Base-by-base conservation (phyloP, 1,139 yeast species). In the Kazachstania sp. region DNA sequence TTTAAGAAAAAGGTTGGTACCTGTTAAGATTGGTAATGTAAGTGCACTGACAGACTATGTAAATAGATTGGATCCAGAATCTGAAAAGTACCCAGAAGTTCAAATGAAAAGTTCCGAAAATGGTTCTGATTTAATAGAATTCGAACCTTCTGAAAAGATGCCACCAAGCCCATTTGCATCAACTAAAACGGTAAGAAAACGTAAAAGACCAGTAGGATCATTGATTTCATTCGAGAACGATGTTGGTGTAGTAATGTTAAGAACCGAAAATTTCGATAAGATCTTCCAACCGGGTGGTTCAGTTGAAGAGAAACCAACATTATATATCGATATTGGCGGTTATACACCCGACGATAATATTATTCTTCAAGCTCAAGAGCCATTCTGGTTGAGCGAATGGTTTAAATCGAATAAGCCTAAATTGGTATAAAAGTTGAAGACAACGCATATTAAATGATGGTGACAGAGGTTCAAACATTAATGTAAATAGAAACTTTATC, bases 1-100 rank as follows among this genome's bases (percentile, higher is more conserved):
- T 2, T 78, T 90, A 13, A 73, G 95, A 26, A 88, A 90, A 61
- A 71, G 98, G 47, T 71, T 88, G 2, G 77, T 86, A 40, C 96
- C 97, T 0, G 79, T 85, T 1, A 77, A 74, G 50, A 70, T 87
- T 3, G 55, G 52, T 37, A 51, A 60, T 41, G 23, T 47, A 28
- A 49, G 52, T 18, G 58, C 62, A 1, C 54, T 57, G 1, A n/a
- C 23, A 18, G 34, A 6, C 9, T 11, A 30, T 23, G 8, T 32
- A 1, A 37, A 38, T 58, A 61, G 16, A 52, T 55, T 20, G 12
- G 37, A 18, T 8, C 30, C 16, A 1, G 35, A 38, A 13, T 28
- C 41, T 40, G 36, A 46, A 39, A 42, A 51, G 19, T 51, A 50
- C 39, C 43, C 45, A 37, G 43, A 59, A 45, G 48, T 56, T 16